Evolutionary conservation across 768 basidiomycete genomes (phyloP).

Genomic region (Botryobasidium botryosum): DNA sequence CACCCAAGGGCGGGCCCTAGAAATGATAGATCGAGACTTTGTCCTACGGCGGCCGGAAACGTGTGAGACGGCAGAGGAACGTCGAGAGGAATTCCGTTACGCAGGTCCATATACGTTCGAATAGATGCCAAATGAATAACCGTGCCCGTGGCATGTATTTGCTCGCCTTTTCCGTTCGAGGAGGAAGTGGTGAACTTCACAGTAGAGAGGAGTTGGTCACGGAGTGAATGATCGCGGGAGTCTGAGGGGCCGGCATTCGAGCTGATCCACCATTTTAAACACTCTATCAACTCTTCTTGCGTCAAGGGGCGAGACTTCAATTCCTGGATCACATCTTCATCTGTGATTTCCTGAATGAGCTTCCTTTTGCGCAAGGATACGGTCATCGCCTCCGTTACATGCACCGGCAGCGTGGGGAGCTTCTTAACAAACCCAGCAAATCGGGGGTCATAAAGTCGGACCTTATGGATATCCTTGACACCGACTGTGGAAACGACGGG

Average conservation of each 20-base stretch:
- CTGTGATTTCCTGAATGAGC: constrained; percentile 59
- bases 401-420: too few species aligned
- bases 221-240: constrained; percentile 23
- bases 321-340: constrained; percentile 69
- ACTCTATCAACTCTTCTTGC: constrained; percentile 60
- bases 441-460: constrained; percentile 56
- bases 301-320: constrained; percentile 50
- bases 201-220: constrained; percentile 21
- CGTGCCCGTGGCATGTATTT: constrained; percentile 26
- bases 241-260: too few species aligned
- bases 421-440: too few species aligned
- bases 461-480: constrained; percentile 41
- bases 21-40: constrained; percentile 33
- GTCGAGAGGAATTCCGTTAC: constrained; percentile 46
- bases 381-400: constrained; percentile 44
- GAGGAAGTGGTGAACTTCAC: constrained; percentile 37
- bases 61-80: constrained; percentile 61
- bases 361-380: constrained; percentile 40
- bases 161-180: constrained; percentile 52
- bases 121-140: constrained; percentile 53
- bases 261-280: constrained; percentile 91
- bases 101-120: constrained; percentile 51
- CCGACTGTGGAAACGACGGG: constrained; percentile 64
- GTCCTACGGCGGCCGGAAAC: constrained; percentile 49
- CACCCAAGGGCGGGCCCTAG: constrained; percentile 49